These are phyloP conservation scores for Psilocybe subaeruginosa DNA, from an alignment of 768 basidiomycete species.

Conservation along the genomic window DNA sequence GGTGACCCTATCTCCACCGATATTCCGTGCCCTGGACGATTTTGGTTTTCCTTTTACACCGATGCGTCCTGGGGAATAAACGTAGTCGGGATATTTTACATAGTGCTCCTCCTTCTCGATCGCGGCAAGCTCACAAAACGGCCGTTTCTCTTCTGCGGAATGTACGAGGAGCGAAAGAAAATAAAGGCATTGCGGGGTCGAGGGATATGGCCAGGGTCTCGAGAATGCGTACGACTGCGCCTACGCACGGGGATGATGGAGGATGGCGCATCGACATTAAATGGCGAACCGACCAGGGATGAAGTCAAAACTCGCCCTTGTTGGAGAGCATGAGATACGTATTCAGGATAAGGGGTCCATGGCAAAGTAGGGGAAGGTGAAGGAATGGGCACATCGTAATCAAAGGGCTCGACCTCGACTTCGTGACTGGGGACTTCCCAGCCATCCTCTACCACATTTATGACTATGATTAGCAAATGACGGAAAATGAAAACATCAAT, in stretches of 20 bases:
- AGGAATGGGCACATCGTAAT: too few species aligned
- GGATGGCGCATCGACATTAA: background rate
- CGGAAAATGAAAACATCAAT: background rate
- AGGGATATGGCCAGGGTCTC: conserved; percentile 27
- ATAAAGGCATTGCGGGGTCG: conserved; percentile 45
- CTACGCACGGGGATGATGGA: conserved; percentile 4
- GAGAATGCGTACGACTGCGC: conserved; percentile 14
- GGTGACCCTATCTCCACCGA: background rate
- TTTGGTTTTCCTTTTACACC: conserved; percentile 12
- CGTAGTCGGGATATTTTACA: conserved; percentile 29
- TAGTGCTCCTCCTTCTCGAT: conserved; percentile 30
- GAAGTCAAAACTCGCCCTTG: too few species aligned
- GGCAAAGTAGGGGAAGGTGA: background rate
- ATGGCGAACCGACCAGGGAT: too few species aligned
- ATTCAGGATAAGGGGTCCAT: background rate
- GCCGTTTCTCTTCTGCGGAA: conserved; percentile 23
- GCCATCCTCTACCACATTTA: conserved; percentile 20
- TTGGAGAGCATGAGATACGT: background rate
- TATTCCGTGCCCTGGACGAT: background rate
- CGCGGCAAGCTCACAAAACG: conserved; percentile 20
- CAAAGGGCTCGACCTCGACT: too few species aligned
- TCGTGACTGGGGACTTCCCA: conserved; percentile 16
- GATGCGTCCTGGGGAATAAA: conserved; percentile 23
- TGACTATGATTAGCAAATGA: background rate
- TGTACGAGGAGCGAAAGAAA: conserved; percentile 34